Base-by-base conservation (phyloP, 2,329 filamentous ascomycete species). In the Botrytis hyacinthi region DNA sequence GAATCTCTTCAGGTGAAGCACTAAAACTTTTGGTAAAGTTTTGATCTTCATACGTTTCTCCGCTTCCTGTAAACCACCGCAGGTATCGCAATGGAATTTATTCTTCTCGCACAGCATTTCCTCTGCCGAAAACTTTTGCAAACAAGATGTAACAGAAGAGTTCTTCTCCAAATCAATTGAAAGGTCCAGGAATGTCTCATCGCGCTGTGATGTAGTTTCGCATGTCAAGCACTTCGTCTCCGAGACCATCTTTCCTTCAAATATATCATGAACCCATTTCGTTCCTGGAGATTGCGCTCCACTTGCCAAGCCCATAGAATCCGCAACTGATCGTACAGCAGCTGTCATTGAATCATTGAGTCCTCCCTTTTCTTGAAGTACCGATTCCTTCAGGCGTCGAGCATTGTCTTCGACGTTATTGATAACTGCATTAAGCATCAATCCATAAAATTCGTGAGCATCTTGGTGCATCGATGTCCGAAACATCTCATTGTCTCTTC, bases 41-140 rank as follows among this genome's bases (percentile, higher is more conserved):
- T 99, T 98, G 78, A 99, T 95, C 86, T 98, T 99, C 96, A 99
- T 99, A 76, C 96, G 90, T 85, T 98, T 99, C 83, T 99, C 96
- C 0, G 96, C 96, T 83, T 99, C 96, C 83, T 99, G 96, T 72
- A 99, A 85, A 4, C 96, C 96, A 71, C 96, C 96, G 78, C 96
- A 99, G 79, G 95, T 95, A 81, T 99, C 96, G 83, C 96, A 99
- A 81, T 99, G 95, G 78, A 99, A 99, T 81, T 99, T 99, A 85
- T 99, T 98, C 75, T 95, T 89, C 84, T 99, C 96, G 81, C 96
- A 98, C 73, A 99, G 87, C 94, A 98, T 98, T 83, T 99, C 96
- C 80, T 98, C 96, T 63, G 96, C 94, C 0, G 96, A 99, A 80
- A 99, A 99, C 79, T 98, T 97, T 74, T 93, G 89, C 76, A 99